Percentiles rank a stretch among this genome's conserved stretches.
Evolutionary conservation across 345 rosid genomes (phyloP).

Genomic region (Euphorbia tirucalli): DNA sequence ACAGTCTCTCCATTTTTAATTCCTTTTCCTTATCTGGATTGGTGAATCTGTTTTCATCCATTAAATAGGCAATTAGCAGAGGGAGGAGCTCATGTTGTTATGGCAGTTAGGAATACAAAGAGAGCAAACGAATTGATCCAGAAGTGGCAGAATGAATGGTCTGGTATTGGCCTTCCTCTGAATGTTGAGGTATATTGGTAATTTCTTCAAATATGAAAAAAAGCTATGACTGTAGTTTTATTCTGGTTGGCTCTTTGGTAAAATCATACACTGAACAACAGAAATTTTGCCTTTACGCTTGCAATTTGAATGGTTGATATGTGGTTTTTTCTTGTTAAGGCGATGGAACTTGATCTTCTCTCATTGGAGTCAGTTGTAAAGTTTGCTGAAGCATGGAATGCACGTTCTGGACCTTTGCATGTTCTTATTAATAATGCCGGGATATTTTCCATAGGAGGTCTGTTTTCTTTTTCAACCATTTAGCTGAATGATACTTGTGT

Average conservation of each 20-base stretch:
- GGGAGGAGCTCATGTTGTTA: slow-evolving; percentile 93
- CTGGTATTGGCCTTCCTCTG: slow-evolving; percentile 70
- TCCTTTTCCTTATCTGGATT: background rate
- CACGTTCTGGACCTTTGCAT: slow-evolving; percentile 61
- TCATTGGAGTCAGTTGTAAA: slow-evolving; percentile 74
- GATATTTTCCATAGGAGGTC: slow-evolving; percentile 94
- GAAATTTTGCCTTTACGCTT: background rate
- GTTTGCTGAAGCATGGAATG: slow-evolving; percentile 73
- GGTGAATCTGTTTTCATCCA: background rate
- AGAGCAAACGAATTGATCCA: slow-evolving; percentile 70
- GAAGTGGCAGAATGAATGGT: slow-evolving; percentile 77
- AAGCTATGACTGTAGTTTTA: background rate
- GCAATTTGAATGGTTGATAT: background rate
- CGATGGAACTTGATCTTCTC: slow-evolving; percentile 93
- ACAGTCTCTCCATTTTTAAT: background rate
- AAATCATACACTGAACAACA: background rate
- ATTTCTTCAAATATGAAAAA: background rate
- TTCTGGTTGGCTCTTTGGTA: background rate
- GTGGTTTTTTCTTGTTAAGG: slow-evolving; percentile 34
- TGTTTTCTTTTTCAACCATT: slow-evolving; percentile 12
- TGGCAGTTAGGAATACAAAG: slow-evolving; percentile 90
- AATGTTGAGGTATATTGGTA: slow-evolving; percentile 55
- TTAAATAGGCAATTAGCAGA: slow-evolving; percentile 78
- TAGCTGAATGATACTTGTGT: background rate
- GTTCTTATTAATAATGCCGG: slow-evolving; percentile 93